Evolutionary conservation across 257 asterid species (phyloP), one percentile per base, ranked within the genome.

Genomic region (Cinchona pubescens): DNA sequence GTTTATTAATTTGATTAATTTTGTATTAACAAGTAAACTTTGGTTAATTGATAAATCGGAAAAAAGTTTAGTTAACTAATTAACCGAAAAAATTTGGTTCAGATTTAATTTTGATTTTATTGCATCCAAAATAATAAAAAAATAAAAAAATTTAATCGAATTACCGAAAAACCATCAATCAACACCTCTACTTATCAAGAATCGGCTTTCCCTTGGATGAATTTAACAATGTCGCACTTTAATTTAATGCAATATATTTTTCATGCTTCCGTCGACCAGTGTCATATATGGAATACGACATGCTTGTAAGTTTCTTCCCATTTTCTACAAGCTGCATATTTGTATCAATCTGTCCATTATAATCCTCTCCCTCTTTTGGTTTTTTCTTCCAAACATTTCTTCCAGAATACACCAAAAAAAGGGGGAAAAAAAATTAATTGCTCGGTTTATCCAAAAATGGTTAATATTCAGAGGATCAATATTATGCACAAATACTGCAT

Each of bases 191-290:
- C n/a, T 34, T 55, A 63, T 4, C 59, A 48, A 48, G 37, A 18
- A 35, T 35, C 30, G 35, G 38, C 38, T 30, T 61, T 59, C 16
- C 58, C 40, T n/a, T 58, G 19, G 38, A 15, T 42, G n/a, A n/a
- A 5, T 40, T 38, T 25, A 73, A 59, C 69, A 73, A 73, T 60
- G 69, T 60, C 60, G 60, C 59, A 37, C 19, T n/a, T 56, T 19
- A 38, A 56, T 56, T 56, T 7, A 55, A 55, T 72, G 48, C 5
- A 37, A n/a, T 19, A 70, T 49, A 46, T 61, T 38, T 38, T 3
- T 5, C 42, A 38, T n/a, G 67, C 13, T 56, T 56, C 30, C 30
- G 11, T 58, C 40, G 34, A 14, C 43, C 45, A 30, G 2, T 29
- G 45, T 60, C 32, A 29, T 71, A 32, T 42, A 45, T 48, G 29